Evolutionary conservation across 768 basidiomycete genomes (phyloP), one percentile per base, ranked within the genome.

Genomic region (Boletales sp.): DNA sequence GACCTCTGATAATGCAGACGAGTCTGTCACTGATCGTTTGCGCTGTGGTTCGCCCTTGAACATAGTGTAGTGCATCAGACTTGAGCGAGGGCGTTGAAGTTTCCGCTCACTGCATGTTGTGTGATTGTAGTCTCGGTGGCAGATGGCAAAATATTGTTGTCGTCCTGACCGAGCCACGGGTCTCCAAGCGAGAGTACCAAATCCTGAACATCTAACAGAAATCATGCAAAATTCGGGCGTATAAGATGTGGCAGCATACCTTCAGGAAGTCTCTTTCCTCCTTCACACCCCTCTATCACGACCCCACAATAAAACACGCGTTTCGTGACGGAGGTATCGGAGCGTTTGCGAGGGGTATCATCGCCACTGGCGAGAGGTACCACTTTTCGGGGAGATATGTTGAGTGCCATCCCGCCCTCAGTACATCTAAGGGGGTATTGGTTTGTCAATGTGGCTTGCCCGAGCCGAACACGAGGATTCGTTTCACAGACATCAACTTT

Each of bases 231-330:
- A 38, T 47, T 47, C 19, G n/a, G 40, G n/a, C 49, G 56, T 36
- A 40, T 30, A 19, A 29, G 27, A 47, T 24, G 14, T 8, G 6
- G 5, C 1, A 32, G 65, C 67, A 61, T 65, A 84, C 88, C 87
- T 68, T 84, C 81, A 35, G 83, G 77, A 43, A 89, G 76, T 50
- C 81, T 76, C 57, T 74, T 79, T 7, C 86, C 87, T 55, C 80
- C 77, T 55, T 86, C 86, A 35, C 86, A 83, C 45, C 83, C 84
- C 70, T 97, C 92, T 29, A 95, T 85, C 13, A 95, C 89, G 17
- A 95, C 88, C 39, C 89, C 90, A 62, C 88, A 90, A 64, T 87
- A 87, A 68, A 94, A 95, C 21, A 86, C 88, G 63, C 93, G 86
- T 65, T 79, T 85, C 7, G 87, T 94, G 54, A 81, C 58, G 44